Evolutionary conservation across 1,284 basidiomycete genomes (phyloP), one percentile per base, ranked within the genome.

Genomic region (Papiliotrema laurentii): DNA sequence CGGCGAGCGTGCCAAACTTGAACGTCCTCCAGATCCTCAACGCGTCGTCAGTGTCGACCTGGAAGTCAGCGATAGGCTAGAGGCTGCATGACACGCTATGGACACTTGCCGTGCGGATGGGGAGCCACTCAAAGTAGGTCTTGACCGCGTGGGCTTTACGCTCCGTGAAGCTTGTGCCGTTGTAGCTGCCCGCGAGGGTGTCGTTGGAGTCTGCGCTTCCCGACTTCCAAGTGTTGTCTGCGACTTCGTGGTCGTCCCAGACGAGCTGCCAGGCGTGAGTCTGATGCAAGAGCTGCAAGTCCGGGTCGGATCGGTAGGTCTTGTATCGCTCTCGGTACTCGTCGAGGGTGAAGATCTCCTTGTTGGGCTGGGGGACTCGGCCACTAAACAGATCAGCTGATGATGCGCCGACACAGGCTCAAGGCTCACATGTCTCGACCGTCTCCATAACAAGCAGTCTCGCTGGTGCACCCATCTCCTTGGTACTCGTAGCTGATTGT

Each of bases 91-190:
- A 36, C 38, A 13, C 22, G 47, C n/a, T n/a, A n/a, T n/a, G n/a
- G n/a, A n/a, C n/a, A n/a, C n/a, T n/a, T n/a, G n/a, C 46, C 18
- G 45, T 45, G 13, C 54, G 76, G 50, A 84, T 81, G 10, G 83
- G 83, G 75, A 84, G 79, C 82, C 82, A 84, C 59, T 83, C 81
- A 58, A 83, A 82, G 63, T 83, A 85, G 0, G 82, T 81, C 30
- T 77, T 76, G 30, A 83, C 78, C 3, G 80, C 82, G 31, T 81
- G 81, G 2, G 82, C 66, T 68, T 84, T 84, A 33, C 83, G 70
- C 49, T 48, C 25, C 28, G 47, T 47, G 50, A 54, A 44, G 48
- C 43, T 31, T 26, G 38, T 9, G 51, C 55, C 25, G 47, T 56
- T 41, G 45, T 47, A 40, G 25, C 22, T 43, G 9, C 82, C 81